Conservation (phyloP, 768 basidiomycete genomes). For the Leucosporidium creatinivorum region DNA sequence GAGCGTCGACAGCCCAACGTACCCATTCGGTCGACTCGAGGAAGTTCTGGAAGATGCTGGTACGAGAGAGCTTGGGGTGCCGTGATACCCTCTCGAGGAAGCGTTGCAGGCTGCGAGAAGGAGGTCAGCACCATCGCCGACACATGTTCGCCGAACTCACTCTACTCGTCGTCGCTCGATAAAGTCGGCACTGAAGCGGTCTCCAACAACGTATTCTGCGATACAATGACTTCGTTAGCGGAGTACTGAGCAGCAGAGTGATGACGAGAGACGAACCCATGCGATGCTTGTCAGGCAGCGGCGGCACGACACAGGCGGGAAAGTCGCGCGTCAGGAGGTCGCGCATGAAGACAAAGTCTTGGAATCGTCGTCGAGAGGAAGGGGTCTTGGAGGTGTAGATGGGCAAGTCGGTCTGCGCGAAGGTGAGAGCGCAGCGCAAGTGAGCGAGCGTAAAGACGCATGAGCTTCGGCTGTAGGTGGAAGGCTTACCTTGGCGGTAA, state of each 20-base stretch:
- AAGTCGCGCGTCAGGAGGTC: conserved; percentile 84
- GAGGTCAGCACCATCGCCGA: not conserved
- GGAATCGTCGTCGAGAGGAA: conserved; percentile 77
- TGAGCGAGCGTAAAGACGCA: too few species aligned
- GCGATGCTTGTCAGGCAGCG: conserved; percentile 91
- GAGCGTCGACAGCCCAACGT: conserved; percentile 34
- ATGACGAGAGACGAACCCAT: conserved; percentile 59
- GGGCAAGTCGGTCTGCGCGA: conserved; percentile 71
- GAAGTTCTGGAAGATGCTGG: conserved; percentile 84
- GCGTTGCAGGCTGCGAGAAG: conserved; percentile 64
- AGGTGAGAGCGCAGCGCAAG: not conserved
- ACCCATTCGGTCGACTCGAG: conserved; percentile 99
- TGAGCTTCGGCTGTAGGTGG: not conserved
- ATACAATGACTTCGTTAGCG: not conserved
- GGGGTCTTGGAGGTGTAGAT: conserved; percentile 72
- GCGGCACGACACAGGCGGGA: conserved; percentile 95
- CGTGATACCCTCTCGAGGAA: conserved; percentile 85
- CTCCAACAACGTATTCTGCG: conserved; percentile 92
- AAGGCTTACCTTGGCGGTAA: conserved; percentile 67
- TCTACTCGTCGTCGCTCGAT: conserved; percentile 72
- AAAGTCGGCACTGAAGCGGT: conserved; percentile 93
- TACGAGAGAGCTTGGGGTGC: conserved; percentile 88
- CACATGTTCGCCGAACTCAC: conserved; percentile 12
- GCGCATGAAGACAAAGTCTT: conserved; percentile 91
- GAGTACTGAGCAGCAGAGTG: not conserved